These are phyloP conservation scores for Candida dajiaensis DNA, from an alignment of 805 yeast genomes.

Conservation along the genomic window DNA sequence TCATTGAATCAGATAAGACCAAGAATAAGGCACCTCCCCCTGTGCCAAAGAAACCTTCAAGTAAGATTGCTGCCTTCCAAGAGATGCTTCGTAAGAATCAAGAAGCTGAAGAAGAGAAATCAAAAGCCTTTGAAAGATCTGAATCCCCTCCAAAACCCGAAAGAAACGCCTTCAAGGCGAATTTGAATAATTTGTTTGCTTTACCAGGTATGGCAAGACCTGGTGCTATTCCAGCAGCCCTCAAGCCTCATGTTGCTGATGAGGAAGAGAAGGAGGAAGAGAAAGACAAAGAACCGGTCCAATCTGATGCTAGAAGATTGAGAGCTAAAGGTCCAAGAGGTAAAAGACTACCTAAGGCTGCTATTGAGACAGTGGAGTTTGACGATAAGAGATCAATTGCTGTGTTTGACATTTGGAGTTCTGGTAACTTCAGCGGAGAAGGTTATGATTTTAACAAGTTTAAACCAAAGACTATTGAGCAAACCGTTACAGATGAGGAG, in stretches of 20 bases:
- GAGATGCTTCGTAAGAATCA: conserved; percentile 59
- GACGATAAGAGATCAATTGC: conserved; percentile 20
- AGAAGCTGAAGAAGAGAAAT: conserved; percentile 38
- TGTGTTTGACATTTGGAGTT: conserved; percentile 17
- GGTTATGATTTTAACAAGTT: conserved; percentile 1
- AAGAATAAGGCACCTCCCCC: conserved; percentile 45
- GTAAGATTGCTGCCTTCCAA: conserved; percentile 77
- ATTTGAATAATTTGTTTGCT: conserved; percentile 55
- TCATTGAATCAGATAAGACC: conserved; percentile 3
- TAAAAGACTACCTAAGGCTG: conserved; percentile 57
- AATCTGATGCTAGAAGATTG: conserved; percentile 35
- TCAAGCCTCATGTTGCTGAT: conserved; percentile 2
- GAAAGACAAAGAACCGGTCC: conserved; percentile 6
- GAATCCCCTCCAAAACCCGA: conserved; percentile 8
- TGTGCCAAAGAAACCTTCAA: conserved; percentile 72
- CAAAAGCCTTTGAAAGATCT: not conserved
- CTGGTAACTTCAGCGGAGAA: conserved; percentile 9
- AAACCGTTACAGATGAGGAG: not conserved
- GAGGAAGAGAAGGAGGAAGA: conserved; percentile 1
- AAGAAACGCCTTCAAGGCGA: conserved; percentile 41
- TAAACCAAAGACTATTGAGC: not conserved
- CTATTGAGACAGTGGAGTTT: conserved; percentile 27
- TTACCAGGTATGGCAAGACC: conserved; percentile 43
- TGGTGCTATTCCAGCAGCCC: conserved; percentile 23
- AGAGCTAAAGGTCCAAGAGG: conserved; percentile 75